Percentiles rank a stretch among this genome's conserved stretches.
phyloP scores from a whole-genome alignment of 768 basidiomycete genomes.

The Cystoderma amianthinum region DNA sequence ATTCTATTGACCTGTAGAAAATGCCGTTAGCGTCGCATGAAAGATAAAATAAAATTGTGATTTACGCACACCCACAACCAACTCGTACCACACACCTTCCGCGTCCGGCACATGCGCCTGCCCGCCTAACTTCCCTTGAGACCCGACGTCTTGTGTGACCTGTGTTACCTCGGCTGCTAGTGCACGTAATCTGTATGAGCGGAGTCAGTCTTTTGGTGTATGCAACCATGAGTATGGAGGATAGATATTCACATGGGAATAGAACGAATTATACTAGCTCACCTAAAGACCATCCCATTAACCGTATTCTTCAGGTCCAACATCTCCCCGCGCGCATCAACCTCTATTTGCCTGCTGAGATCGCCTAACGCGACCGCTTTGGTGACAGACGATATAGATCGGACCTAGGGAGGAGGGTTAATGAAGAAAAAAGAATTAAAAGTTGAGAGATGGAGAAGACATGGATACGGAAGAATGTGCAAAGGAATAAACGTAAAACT shows the following conservation, averaged over 20 bases:
- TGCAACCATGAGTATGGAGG: background rate
- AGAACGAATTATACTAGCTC: slow-evolving; percentile 4
- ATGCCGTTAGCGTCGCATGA: background rate
- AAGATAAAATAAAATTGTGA: background rate
- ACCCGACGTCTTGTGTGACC: slow-evolving; percentile 81
- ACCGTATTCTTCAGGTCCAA: slow-evolving; percentile 68
- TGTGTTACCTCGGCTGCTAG: slow-evolving; percentile 79
- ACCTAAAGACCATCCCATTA: slow-evolving; percentile 52
- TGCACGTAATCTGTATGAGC: slow-evolving; percentile 39
- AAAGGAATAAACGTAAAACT: too few relatives aligned
- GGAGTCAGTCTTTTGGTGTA: too few relatives aligned
- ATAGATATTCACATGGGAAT: background rate
- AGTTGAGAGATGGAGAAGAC: too few relatives aligned
- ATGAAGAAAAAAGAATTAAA: too few relatives aligned
- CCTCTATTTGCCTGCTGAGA: slow-evolving; percentile 84
- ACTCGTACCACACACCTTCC: slow-evolving; percentile 83
- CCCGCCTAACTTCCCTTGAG: slow-evolving; percentile 84
- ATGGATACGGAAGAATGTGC: too few relatives aligned
- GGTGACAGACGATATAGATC: slow-evolving; percentile 92
- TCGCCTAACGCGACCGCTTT: slow-evolving; percentile 89
- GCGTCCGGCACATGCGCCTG: slow-evolving; percentile 86
- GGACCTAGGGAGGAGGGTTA: slow-evolving; percentile 51
- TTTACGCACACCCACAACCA: slow-evolving; percentile 63
- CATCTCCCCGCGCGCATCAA: slow-evolving; percentile 88
- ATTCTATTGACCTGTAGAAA: slow-evolving; percentile 64